These are phyloP conservation scores for Fusarium tupiense DNA, from an alignment of 2,329 filamentous ascomycete genomes.

Conservation along the genomic window DNA sequence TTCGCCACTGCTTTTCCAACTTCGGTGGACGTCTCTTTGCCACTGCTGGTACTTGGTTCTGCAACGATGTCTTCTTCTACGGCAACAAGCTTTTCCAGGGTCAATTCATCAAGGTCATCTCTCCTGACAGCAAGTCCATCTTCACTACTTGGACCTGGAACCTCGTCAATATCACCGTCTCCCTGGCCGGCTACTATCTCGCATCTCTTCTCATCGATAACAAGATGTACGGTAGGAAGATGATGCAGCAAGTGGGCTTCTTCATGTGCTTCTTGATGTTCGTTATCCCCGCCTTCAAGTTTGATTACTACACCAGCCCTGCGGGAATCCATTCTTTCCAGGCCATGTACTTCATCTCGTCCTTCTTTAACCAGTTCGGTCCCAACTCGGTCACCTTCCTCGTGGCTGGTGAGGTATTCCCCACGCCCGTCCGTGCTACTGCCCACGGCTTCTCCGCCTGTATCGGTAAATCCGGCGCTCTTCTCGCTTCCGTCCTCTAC, in stretches of 20 bases:
- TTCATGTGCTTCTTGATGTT: conserved; percentile 94
- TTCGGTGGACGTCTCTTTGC: conserved; percentile 89
- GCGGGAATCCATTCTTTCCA: conserved; percentile 88
- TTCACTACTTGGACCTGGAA: conserved; percentile 94
- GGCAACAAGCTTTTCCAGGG: conserved; percentile 98
- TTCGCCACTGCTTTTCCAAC: conserved; percentile 80
- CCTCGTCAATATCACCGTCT: conserved; percentile 88
- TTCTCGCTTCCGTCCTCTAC: conserved; percentile 88
- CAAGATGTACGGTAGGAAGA: conserved; percentile 95
- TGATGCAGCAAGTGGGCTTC: conserved; percentile 96
- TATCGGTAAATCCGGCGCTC: conserved; percentile 86
- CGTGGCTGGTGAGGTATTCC: conserved; percentile 95
- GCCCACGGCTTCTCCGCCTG: conserved; percentile 97
- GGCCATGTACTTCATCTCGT: conserved; percentile 97
- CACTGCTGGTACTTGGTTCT: conserved; percentile 90
- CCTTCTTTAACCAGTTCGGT: conserved; percentile 99
- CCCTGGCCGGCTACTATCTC: conserved; percentile 87
- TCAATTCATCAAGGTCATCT: conserved; percentile 87
- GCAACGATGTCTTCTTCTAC: conserved; percentile 99
- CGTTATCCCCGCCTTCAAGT: conserved; percentile 89
- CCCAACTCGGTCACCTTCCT: conserved; percentile 98
- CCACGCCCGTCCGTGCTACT: conserved; percentile 89
- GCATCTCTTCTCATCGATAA: conserved; percentile 92
- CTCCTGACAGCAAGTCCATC: conserved; percentile 73
- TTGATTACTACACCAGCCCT: conserved; percentile 79